phyloP scores from a whole-genome alignment of 2,329 filamentous ascomycete genomes.

The Coniochaeta ligniaria region DNA sequence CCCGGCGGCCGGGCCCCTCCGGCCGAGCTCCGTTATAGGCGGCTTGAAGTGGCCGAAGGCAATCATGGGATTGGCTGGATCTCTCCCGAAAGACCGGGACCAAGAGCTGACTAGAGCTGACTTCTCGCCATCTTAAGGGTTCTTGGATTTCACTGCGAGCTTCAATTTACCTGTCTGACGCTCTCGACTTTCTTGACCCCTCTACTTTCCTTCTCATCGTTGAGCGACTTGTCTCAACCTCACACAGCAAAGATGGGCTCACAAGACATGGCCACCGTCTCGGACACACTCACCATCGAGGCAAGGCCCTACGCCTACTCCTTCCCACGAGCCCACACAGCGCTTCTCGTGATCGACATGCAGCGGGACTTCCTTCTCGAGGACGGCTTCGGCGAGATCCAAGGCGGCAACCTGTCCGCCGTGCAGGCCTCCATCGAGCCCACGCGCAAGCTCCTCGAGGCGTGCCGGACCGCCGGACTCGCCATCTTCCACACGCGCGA shows the following conservation, averaged over 20 bases:
- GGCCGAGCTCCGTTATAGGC: not conserved
- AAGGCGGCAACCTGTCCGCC: slow-evolving; percentile 29
- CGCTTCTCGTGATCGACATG: slow-evolving; percentile 44
- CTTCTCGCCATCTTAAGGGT: not conserved
- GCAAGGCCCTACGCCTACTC: slow-evolving; percentile 9
- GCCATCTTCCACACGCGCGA: slow-evolving; percentile 40
- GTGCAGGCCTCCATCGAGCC: slow-evolving; percentile 33
- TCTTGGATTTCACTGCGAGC: no score
- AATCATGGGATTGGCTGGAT: no score
- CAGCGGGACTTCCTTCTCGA: slow-evolving; percentile 38
- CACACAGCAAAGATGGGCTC: not conserved
- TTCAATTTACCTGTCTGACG: not conserved
- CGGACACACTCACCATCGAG: slow-evolving; percentile 9
- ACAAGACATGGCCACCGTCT: not conserved
- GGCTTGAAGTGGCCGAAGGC: not conserved
- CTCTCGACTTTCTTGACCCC: not conserved
- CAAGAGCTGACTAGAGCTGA: no score
- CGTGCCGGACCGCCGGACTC: slow-evolving; percentile 27
- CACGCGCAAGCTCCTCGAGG: slow-evolving; percentile 24
- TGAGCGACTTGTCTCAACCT: no score
- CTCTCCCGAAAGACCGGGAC: not conserved
- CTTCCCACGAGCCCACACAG: slow-evolving; percentile 30
- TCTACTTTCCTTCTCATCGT: not conserved
- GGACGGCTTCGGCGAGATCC: slow-evolving; percentile 36
- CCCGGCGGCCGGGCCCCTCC: not conserved